Evolutionary conservation across 2,329 filamentous ascomycete species (phyloP).

Genomic region (Clarireedia hainanense): DNA sequence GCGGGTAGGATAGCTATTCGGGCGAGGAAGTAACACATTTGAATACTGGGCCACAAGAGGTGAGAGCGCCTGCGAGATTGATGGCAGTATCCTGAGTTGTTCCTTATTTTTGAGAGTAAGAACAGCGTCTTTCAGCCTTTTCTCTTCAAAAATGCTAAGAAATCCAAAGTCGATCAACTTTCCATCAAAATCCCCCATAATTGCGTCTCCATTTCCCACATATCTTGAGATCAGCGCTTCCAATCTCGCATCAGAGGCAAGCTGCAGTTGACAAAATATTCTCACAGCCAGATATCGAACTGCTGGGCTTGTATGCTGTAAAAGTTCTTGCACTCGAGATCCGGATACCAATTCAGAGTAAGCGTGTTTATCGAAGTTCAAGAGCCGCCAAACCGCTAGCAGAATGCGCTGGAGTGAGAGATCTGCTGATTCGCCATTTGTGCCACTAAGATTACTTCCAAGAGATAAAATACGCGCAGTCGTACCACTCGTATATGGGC

Average conservation of each 20-base stretch:
- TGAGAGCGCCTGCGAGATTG: conserved; percentile 39
- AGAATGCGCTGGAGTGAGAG: conserved; percentile 40
- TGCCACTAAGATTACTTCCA: conserved; percentile 23
- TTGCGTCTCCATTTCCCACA: conserved; percentile 49
- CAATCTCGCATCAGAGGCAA: conserved; percentile 70
- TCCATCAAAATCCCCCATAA: conserved; percentile 70
- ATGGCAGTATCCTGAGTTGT: not conserved
- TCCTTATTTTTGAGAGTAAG: not conserved
- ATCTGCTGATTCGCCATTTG: conserved; percentile 31
- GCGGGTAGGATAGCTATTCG: conserved; percentile 40
- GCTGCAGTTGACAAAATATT: conserved; percentile 70
- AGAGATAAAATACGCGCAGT: conserved; percentile 16
- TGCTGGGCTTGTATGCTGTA: conserved; percentile 49
- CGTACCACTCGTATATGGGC: conserved; percentile 12
- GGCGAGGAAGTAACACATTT: conserved; percentile 57
- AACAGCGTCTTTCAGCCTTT: conserved; percentile 18
- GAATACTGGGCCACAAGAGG: conserved; percentile 57
- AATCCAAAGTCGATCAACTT: conserved; percentile 72
- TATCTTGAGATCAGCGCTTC: conserved; percentile 63
- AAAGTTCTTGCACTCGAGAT: conserved; percentile 59
- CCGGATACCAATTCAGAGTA: conserved; percentile 61
- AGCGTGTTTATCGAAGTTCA: conserved; percentile 64
- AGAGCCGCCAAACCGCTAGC: conserved; percentile 67
- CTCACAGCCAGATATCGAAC: conserved; percentile 77
- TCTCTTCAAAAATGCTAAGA: conserved; percentile 49